Percentiles rank a stretch among this genome's conserved stretches.
These are phyloP conservation scores for Coelastrella sp. DNA, from an alignment of 139 green algal genomes.

Conservation along the genomic window DNA sequence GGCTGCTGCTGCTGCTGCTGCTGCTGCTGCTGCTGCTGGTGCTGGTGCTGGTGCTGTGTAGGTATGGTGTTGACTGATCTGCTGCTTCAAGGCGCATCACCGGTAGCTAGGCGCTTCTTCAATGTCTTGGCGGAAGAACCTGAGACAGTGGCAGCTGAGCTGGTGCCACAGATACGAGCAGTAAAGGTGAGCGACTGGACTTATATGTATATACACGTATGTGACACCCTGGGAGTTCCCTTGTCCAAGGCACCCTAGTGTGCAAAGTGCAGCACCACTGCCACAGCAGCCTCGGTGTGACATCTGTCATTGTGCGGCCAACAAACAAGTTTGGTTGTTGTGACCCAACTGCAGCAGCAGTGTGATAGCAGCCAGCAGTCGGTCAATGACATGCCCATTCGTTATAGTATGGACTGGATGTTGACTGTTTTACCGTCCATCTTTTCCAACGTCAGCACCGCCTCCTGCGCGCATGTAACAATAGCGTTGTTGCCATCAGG, in stretches of 20 bases:
- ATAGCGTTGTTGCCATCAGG: background rate
- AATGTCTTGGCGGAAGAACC: constrained; percentile 80
- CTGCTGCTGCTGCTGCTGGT: background rate
- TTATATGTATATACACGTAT: background rate
- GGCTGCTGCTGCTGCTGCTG: too few species aligned
- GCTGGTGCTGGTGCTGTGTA: background rate
- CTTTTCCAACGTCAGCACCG: too few species aligned
- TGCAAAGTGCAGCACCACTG: background rate
- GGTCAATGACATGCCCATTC: too few species aligned
- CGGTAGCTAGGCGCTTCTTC: constrained; percentile 74
- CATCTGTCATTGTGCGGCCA: too few species aligned
- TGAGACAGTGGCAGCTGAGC: constrained; percentile 71
- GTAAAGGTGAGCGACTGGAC: constrained; percentile 43
- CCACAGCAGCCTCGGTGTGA: too few species aligned
- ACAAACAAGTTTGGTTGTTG: too few species aligned
- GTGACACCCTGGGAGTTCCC: background rate
- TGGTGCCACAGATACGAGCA: constrained; percentile 66
- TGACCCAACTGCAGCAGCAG: too few species aligned
- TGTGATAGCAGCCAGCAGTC: too few species aligned
- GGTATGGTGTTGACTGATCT: constrained; percentile 79
- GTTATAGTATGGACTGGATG: too few species aligned
- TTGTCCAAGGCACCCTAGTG: background rate
- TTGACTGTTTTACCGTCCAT: too few species aligned
- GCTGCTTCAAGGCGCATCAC: constrained; percentile 66
- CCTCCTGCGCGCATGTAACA: too few species aligned